These are phyloP conservation scores for Pseudogymnoascus sp. DNA, from an alignment of 2,329 filamentous ascomycete genomes.

Conservation along the genomic window DNA sequence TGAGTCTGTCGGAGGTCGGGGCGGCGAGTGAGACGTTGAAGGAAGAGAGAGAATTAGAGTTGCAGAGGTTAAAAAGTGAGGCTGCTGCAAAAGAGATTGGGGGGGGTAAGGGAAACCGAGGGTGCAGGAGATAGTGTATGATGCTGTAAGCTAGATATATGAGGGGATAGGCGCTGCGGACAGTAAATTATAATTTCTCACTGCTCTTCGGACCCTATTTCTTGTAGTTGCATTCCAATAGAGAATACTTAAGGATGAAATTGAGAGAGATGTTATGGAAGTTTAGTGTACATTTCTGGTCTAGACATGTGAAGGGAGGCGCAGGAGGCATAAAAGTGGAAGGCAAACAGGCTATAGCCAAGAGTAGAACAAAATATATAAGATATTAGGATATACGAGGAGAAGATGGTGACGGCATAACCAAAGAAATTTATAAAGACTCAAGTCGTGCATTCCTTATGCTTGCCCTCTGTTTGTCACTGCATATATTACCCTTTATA, in stretches of 20 bases:
- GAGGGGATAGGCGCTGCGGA: conserved; percentile 29
- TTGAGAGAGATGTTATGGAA: not conserved
- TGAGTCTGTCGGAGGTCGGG: not conserved
- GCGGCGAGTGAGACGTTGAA: not conserved
- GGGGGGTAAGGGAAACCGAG: not conserved
- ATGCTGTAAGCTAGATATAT: conserved; percentile 19
- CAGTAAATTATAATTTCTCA: not conserved
- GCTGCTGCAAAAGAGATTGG: not conserved
- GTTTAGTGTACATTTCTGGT: not conserved
- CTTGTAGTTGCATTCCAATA: not conserved
- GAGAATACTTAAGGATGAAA: not conserved
- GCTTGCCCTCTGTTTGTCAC: too few relatives aligned
- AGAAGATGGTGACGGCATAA: not conserved
- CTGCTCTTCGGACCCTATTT: not conserved
- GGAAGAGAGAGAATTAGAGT: not conserved
- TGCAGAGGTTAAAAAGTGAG: not conserved
- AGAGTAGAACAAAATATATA: not conserved
- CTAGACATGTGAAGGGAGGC: not conserved
- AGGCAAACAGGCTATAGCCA: not conserved
- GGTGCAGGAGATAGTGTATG: not conserved
- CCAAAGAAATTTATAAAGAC: not conserved
- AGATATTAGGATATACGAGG: not conserved
- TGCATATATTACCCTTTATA: too few relatives aligned
- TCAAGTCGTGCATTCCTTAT: too few relatives aligned
- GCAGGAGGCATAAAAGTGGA: not conserved